phyloP scores from a whole-genome alignment of 495 filamentous ascomycete species.

The Xylaria castorea region DNA sequence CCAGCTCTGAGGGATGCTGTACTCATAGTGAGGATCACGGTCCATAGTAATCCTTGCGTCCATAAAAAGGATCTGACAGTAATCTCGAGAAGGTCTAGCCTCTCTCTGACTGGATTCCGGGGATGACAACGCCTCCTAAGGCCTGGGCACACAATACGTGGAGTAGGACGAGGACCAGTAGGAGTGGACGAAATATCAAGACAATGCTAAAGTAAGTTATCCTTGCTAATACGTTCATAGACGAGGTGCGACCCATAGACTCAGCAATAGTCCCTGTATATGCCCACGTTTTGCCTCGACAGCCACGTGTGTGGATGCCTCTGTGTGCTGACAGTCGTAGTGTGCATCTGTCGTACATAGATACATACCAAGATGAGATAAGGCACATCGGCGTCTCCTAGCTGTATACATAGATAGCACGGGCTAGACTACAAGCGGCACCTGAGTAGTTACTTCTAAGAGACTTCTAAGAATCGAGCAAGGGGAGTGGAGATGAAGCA shows the following conservation, averaged over 20 bases:
- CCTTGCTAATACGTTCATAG: constrained; percentile 5
- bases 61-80: constrained; percentile 27
- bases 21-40: constrained; percentile 10
- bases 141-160: constrained; percentile 19
- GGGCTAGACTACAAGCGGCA: constrained; percentile 14
- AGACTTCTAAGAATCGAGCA: background rate
- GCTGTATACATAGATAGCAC: constrained; percentile 16
- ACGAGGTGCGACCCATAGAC: constrained; percentile 7
- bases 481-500: constrained; percentile 14
- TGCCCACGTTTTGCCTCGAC: constrained; percentile 20
- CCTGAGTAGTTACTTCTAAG: background rate
- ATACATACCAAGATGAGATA: constrained; percentile 23
- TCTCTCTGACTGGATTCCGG: constrained; percentile 28
- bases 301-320: constrained; percentile 18
- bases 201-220: constrained; percentile 5
- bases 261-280: constrained; percentile 15
- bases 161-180: constrained; percentile 22
- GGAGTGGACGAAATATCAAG: constrained; percentile 12
- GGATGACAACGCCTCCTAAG: constrained; percentile 17
- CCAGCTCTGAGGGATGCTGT: constrained; percentile 15
- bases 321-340: constrained; percentile 8
- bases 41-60: constrained; percentile 29
- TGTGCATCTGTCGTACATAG: constrained; percentile 5
- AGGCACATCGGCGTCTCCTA: constrained; percentile 24
- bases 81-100: constrained; percentile 28